Base-by-base conservation (phyloP, 2,329 filamentous ascomycete genomes). In the Thelonectria rubi region DNA sequence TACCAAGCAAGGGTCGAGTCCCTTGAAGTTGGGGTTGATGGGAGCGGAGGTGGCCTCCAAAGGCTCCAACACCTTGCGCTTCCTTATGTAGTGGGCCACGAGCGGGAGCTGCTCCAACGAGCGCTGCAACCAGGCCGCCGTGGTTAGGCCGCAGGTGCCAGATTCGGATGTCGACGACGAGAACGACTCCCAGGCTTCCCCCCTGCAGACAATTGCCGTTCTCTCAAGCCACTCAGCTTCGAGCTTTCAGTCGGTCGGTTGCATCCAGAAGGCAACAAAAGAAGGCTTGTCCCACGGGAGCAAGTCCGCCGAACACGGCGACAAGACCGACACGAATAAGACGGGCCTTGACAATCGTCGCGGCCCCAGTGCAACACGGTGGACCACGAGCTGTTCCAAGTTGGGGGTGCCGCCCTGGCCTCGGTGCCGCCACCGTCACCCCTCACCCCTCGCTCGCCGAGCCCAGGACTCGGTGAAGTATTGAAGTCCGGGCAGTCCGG, bases 401-500 rank as follows among this genome's bases (percentile, higher is more conserved):
- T 71, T 70, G 56, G 62, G 64, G 61, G 53, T 50, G 50, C 46
- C 45, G 39, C 34, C 34, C 50, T 43, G 55, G 21, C 46, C 34
- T 62, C 55, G 60, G 65, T 58, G 65, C 64, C 60, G 66, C 68
- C 60, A 69, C 66, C 58, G 56, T 55, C 45, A 55, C 56, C 60
- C 52, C 49, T 55, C 59, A 64, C 60, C 58, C 26, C 65, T 65
- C 49, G 49, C 55, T 65, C 65, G 60, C 69, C 59, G 69, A 67
- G 51, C 57, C 54, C 64, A 63, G 63, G 32, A 69, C 66, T 71
- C 64, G 69, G 66, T 72, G 68, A 69, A 54, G 48, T 48, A 62
- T 71, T 48, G 50, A 68, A 55, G 64, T 59, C 63, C 69, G 69
- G 65, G 24, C 64, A 32, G 64, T 58, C 67, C 69, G 69, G 66